Evolutionary conservation across 2,329 filamentous ascomycete species (phyloP).

Genomic region (Hymenoscyphus fraxineus): DNA sequence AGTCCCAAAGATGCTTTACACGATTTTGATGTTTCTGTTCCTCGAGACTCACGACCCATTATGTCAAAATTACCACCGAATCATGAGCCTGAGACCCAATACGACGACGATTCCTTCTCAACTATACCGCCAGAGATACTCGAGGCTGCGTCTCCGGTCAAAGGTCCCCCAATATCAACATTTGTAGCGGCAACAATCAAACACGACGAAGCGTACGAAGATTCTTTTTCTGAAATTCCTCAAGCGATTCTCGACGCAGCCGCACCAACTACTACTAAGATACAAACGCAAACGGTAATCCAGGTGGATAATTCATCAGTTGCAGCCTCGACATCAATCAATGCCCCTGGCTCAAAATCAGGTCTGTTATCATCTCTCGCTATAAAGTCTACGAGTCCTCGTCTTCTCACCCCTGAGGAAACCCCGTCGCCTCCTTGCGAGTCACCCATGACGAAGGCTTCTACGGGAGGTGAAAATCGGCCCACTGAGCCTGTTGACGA

Average conservation of each 20-base stretch:
- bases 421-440: slow-evolving; percentile 29
- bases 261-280: slow-evolving; percentile 17
- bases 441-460: neutral
- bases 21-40: slow-evolving; percentile 15
- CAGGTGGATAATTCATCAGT: neutral
- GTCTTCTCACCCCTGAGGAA: slow-evolving; percentile 32
- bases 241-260: slow-evolving; percentile 16
- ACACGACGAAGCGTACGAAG: slow-evolving; percentile 20
- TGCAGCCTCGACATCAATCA: slow-evolving; percentile 8
- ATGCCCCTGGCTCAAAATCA: slow-evolving; percentile 11
- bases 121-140: slow-evolving; percentile 20
- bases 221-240: slow-evolving; percentile 28
- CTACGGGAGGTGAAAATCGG: neutral
- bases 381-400: slow-evolving; percentile 10
- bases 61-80: slow-evolving; percentile 21
- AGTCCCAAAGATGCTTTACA: slow-evolving; percentile 11
- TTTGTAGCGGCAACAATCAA: slow-evolving; percentile 7
- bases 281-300: slow-evolving; percentile 13
- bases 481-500: neutral
- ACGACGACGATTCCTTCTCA: slow-evolving; percentile 24
- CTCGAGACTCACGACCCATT: slow-evolving; percentile 11
- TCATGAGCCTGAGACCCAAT: neutral
- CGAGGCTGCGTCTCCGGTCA: slow-evolving; percentile 24
- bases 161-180: slow-evolving; percentile 5
- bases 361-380: slow-evolving; percentile 9